Evolutionary conservation across 495 filamentous ascomycete species (phyloP), one percentile per base, ranked within the genome.

Genomic region (Penicillium atrosanguineum): DNA sequence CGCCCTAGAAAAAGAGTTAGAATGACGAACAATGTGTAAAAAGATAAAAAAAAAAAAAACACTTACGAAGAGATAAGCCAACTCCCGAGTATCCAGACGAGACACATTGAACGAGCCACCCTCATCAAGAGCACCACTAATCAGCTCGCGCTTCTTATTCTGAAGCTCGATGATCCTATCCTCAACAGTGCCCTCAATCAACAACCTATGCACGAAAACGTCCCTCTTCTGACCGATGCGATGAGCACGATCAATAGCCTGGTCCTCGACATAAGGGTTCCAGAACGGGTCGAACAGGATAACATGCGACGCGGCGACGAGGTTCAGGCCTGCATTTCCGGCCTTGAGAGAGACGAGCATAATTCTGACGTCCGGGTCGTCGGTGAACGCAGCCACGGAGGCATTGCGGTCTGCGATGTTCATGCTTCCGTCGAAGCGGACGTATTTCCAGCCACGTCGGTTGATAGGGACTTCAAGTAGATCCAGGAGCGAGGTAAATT

Each of bases 281-380:
- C 94, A 97, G 74, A 96, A 96, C 0, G 93, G 93, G 59, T 97
- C 93, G 50, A 95, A 83, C 48, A 97, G 87, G 64, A 97, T 90
- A 56, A 97, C 88, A 57, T 90, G 87, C 0, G 85, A 87, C 0
- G 93, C 93, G n/a, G 84, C 84, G 7, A 87, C 86, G 18, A 97
- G 81, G 65, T 97, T 97, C 36, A 97, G 77, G 0, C 93, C 93
- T 0, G 93, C 82, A 63, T 97, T 97, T 12, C 93, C 93, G 0
- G 93, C 93, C 48, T 91, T 91, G 37, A 97, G 78, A 12, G 89
- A 95, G 4, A 96, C 86, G 21, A 97, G 74, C 84, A 97, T 87
- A 64, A 97, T 77, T 54, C 81, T 84, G 65, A 84, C 80, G 26
- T 80, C 70, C 0, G 76, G 71, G 29, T 86, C 75, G 39, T 88